Conservation (phyloP, 2,329 filamentous ascomycete genomes). For the Cytospora piceae region DNA sequence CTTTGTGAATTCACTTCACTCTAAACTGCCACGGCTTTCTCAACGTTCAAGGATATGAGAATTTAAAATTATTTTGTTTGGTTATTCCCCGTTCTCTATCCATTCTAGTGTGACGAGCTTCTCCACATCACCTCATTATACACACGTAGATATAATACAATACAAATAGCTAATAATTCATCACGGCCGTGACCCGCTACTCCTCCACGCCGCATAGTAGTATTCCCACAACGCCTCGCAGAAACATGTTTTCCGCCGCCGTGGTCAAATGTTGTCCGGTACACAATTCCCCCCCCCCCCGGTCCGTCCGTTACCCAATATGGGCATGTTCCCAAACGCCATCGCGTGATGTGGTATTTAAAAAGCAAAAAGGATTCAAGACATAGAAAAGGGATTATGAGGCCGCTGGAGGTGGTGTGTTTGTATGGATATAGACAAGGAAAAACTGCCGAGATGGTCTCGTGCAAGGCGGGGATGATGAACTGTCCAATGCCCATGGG, state of each 20-base stretch:
- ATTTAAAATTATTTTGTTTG: neutral
- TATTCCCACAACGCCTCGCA: slow-evolving; percentile 17
- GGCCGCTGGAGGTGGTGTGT: neutral
- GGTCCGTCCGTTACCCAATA: neutral
- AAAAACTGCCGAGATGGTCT: neutral
- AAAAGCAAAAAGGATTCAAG: neutral
- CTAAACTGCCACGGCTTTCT: too few species aligned
- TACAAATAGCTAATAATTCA: neutral
- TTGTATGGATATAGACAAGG: neutral
- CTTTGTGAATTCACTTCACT: neutral
- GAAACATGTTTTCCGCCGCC: neutral
- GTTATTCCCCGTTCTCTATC: too few species aligned
- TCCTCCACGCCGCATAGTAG: neutral
- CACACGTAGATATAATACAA: neutral
- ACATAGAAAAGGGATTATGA: neutral
- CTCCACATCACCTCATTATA: neutral
- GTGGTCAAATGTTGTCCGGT: neutral
- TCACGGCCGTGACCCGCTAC: neutral
- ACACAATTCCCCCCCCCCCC: neutral
- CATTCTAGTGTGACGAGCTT: neutral
- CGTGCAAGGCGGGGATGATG: too few species aligned
- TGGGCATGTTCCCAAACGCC: slow-evolving; percentile 14
- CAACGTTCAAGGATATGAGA: too few species aligned
- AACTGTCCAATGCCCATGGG: too few species aligned
- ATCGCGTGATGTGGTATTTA: slow-evolving; percentile 12